Evolutionary conservation across 1,284 basidiomycete species (phyloP), one percentile per base, ranked within the genome.

Genomic region (Somion occarium): DNA sequence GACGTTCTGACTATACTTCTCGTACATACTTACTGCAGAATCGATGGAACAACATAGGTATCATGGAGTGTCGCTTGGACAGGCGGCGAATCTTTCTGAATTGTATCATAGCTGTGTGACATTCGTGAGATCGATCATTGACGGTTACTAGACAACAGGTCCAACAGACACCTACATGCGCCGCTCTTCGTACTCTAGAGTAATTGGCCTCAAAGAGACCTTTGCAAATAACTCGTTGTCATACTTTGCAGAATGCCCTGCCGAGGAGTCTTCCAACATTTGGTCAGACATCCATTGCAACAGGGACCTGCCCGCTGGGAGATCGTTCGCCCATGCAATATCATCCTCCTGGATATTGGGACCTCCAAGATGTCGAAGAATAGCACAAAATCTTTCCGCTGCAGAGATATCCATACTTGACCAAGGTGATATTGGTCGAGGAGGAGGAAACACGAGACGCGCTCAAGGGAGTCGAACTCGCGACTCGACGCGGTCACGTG

Each of bases 251-350:
- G 38, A 11, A 37, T 15, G 13, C 20, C 38, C 38, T 15, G n/a
- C 20, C n/a, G 5, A 39, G 38, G 38, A 15, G 5, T 18, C 43
- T 12, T 34, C 44, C 9, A 20, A n/a, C 22, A 20, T 27, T 44
- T 64, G 64, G 9, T n/a, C 38, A 0, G 59, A 56, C 3, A 63
- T 44, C 63, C 63, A 66, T 20, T 59, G 46, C 0, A 65, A 38
- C 0, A 66, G 49, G 18, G 37, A 19, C 15, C 55, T 54, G 2
- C 64, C 64, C 1, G 59, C 51, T 2, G 62, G 60, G 2, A 62
- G 47, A 48, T 60, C 59, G 4, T 38, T 23, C 0, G 56, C 61
- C 62, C 63, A 63, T 24, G 47, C 48, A 1, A 66, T 23, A 3
- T 65, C 60, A 18, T 54, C 50, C 5, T 38, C 38, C 0, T 55